Conservation (phyloP, 768 basidiomycete genomes). For the Serendipita sp. region DNA sequence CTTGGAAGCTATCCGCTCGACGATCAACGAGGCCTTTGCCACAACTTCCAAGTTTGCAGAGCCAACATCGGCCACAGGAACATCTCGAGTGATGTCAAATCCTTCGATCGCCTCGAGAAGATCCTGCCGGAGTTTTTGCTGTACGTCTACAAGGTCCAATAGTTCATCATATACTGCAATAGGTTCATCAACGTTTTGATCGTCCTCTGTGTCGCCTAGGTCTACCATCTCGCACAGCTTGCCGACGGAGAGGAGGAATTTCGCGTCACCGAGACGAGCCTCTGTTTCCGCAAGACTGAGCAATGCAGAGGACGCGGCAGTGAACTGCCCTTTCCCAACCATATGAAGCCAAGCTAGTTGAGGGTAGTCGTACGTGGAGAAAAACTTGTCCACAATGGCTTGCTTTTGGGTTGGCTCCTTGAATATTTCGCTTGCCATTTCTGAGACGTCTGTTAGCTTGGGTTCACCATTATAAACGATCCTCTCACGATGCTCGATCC, state of each 20-base stretch:
- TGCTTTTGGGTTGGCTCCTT: constrained; percentile 49
- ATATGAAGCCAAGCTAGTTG: constrained; percentile 79
- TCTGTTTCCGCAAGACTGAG: constrained; percentile 42
- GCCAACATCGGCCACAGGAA: neutral
- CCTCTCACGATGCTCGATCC: constrained; percentile 65
- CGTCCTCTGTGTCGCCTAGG: constrained; percentile 29
- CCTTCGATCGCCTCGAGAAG: constrained; percentile 37
- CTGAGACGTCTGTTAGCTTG: constrained; percentile 20
- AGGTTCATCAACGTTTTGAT: constrained; percentile 27
- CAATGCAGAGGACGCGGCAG: constrained; percentile 45
- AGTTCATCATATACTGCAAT: constrained; percentile 67
- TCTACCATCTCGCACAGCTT: constrained; percentile 69
- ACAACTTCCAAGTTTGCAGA: neutral
- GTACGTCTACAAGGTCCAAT: constrained; percentile 76
- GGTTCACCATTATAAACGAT: neutral
- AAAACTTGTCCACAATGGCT: constrained; percentile 54
- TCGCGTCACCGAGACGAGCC: constrained; percentile 37
- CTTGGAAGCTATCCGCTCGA: neutral
- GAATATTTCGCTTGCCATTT: constrained; percentile 69
- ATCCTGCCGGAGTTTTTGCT: constrained; percentile 47
- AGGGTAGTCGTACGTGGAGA: constrained; percentile 39
- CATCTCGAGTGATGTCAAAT: neutral
- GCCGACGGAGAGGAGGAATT: constrained; percentile 78
- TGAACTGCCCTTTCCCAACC: constrained; percentile 50
- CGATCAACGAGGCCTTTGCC: neutral